A percentile compares a stretch with the other conserved stretches of the same genome.
phyloP scores from a whole-genome alignment of 129 eudicot genomes.

The Escallonia rubra region DNA sequence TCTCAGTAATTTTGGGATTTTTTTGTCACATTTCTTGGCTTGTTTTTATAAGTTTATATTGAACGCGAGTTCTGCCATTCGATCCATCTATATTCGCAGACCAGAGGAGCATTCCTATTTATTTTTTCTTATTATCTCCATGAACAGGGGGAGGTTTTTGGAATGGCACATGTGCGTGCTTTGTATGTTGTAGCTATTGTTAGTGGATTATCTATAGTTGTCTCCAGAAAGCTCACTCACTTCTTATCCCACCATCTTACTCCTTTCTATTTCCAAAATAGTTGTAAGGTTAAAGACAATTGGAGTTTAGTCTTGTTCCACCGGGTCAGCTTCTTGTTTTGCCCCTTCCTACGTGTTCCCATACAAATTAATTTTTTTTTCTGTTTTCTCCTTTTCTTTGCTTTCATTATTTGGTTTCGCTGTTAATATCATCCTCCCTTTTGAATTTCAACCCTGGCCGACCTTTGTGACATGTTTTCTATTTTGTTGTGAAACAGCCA shows the following conservation, averaged over 20 bases:
- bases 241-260: too few species aligned
- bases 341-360: too few species aligned
- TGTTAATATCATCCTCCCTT: not conserved
- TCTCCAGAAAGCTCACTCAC: not conserved
- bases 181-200: not conserved
- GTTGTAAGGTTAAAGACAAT: too few species aligned
- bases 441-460: conserved; percentile 13
- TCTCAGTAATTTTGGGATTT: not conserved
- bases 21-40: not conserved
- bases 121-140: not conserved
- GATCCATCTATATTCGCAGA: not conserved
- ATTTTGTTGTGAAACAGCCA: conserved; percentile 45
- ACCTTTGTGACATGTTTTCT: conserved; percentile 1
- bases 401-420: too few species aligned
- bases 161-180: not conserved
- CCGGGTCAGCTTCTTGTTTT: too few species aligned
- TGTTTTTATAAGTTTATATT: not conserved
- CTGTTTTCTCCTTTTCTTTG: too few species aligned
- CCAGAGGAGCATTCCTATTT: not conserved
- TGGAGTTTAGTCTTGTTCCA: too few species aligned
- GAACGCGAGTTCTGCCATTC: not conserved
- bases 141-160: too few species aligned
- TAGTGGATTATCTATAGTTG: not conserved
- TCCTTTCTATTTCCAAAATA: too few species aligned
- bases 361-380: too few species aligned